These are phyloP conservation scores for Gelatoporia subvermispora DNA, from an alignment of 768 basidiomycete species.

Conservation along the genomic window DNA sequence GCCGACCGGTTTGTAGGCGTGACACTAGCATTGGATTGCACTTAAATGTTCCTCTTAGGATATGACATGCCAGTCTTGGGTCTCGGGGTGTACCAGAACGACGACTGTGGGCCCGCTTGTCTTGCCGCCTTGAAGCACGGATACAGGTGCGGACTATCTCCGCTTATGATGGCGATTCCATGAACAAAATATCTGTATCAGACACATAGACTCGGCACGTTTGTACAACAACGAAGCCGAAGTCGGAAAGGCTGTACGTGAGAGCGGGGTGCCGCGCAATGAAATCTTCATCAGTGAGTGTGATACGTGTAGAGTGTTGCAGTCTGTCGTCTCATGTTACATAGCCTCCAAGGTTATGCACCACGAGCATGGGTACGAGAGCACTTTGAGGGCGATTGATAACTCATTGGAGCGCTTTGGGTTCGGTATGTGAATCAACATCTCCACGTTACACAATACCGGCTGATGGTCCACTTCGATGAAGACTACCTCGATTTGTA, in stretches of 20 bases:
- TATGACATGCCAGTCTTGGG: constrained; percentile 60
- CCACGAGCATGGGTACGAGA: constrained; percentile 58
- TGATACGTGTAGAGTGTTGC: background rate
- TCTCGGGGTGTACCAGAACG: constrained; percentile 68
- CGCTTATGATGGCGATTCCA: background rate
- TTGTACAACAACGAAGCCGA: constrained; percentile 60
- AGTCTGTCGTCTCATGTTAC: background rate
- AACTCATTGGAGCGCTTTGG: constrained; percentile 54
- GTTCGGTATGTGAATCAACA: constrained; percentile 42
- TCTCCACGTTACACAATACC: background rate
- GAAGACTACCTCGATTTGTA: constrained; percentile 39
- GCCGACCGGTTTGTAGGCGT: no score
- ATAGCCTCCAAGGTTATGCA: constrained; percentile 64
- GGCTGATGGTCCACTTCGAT: background rate
- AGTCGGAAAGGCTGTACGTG: constrained; percentile 55
- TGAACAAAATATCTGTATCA: constrained; percentile 18
- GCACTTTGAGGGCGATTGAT: constrained; percentile 53
- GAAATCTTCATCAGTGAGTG: constrained; percentile 68
- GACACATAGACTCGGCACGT: constrained; percentile 74
- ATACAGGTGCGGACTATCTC: constrained; percentile 40
- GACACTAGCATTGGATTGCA: no score
- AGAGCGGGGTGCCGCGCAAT: constrained; percentile 49
- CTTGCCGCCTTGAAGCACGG: constrained; percentile 59
- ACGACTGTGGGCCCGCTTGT: constrained; percentile 48
- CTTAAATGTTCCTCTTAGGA: constrained; percentile 28